These are phyloP conservation scores for Populus deltoides DNA, from an alignment of 345 rosid species.

Conservation along the genomic window DNA sequence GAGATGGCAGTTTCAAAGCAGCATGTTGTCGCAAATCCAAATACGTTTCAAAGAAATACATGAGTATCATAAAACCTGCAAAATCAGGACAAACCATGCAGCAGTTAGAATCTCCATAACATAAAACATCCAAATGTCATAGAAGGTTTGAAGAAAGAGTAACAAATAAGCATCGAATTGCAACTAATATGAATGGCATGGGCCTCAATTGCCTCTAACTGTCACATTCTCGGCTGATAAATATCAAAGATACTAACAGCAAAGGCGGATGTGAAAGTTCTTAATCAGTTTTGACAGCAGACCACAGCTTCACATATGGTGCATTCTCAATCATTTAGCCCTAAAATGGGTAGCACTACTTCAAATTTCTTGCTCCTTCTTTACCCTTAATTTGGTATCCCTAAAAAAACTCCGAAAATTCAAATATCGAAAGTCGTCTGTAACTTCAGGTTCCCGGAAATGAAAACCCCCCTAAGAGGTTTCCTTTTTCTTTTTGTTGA, in stretches of 20 bases:
- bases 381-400: neutral
- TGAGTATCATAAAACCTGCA: slow-evolving; percentile 88
- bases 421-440: neutral
- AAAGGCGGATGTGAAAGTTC: neutral
- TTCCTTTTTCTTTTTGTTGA: neutral
- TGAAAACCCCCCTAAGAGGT: neutral
- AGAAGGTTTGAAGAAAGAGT: neutral
- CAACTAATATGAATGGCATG: neutral
- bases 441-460: neutral
- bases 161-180: neutral
- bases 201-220: neutral
- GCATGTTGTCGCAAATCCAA: slow-evolving; percentile 83
- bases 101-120: neutral
- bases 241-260: neutral
- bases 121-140: neutral
- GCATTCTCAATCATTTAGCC: neutral
- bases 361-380: no score
- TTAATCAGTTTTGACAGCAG: neutral
- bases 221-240: neutral
- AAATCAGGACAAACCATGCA: neutral
- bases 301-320: neutral
- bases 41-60: slow-evolving; percentile 85
- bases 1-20: slow-evolving; percentile 77
- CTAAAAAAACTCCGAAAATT: neutral
- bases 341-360: neutral